These are phyloP conservation scores for Cryptosporidium viatorum DNA, from an alignment of 169 alveolate species.

Conservation along the genomic window DNA sequence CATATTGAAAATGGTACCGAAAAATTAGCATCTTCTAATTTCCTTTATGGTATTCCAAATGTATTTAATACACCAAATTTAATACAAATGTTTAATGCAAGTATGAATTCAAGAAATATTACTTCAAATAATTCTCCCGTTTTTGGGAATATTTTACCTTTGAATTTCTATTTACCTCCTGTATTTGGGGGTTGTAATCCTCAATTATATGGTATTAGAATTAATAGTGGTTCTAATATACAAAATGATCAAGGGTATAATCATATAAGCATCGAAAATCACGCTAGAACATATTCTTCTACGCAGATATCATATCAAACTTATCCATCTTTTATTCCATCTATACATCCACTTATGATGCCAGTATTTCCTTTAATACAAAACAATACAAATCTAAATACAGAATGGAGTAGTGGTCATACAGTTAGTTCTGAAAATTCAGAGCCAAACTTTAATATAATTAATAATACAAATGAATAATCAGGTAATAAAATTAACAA, in stretches of 20 bases:
- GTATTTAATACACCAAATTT: not conserved
- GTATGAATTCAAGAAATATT: not conserved
- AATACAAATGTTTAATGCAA: not conserved
- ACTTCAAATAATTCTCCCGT: not conserved
- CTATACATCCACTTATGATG: not conserved
- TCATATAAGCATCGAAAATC: not conserved
- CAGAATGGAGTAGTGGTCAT: not conserved
- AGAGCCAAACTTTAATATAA: not conserved
- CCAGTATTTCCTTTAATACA: not conserved
- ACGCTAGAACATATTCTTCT: not conserved
- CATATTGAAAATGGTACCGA: not conserved
- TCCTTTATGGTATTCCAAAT: not conserved
- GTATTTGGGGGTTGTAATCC: not conserved
- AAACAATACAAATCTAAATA: not conserved
- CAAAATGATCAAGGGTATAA: not conserved
- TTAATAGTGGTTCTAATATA: not conserved
- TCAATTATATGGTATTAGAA: conserved; percentile 5
- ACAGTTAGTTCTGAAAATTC: too few species aligned
- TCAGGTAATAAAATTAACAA: not conserved
- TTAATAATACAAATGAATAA: not conserved
- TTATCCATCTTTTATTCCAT: not conserved
- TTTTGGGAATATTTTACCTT: conserved; percentile 4
- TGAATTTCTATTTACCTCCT: conserved; percentile 1
- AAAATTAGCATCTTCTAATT: not conserved
- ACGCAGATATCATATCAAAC: not conserved